Conservation (phyloP, 2,329 filamentous ascomycete species). For the Ophiostoma angusticollis region DNA sequence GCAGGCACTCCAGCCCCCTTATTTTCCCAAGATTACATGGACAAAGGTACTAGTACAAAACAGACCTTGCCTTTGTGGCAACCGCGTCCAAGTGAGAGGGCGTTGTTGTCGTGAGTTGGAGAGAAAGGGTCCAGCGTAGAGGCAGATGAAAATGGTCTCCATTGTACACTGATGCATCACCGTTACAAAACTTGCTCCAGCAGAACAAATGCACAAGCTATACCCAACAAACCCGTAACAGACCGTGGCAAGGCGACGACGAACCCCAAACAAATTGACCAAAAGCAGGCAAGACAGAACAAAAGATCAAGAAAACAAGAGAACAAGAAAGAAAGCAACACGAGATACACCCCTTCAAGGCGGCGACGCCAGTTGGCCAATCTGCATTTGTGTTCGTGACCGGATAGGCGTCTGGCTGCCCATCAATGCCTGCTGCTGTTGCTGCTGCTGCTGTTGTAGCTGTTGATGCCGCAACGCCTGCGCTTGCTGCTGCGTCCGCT, state of each 20-base stretch:
- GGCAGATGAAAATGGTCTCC: too few relatives aligned
- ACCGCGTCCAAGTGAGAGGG: too few relatives aligned
- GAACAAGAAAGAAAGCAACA: not conserved
- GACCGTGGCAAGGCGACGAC: too few relatives aligned
- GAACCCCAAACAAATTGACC: not conserved
- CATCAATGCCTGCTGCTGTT: conserved; percentile 14
- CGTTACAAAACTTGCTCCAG: too few relatives aligned
- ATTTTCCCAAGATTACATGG: too few relatives aligned
- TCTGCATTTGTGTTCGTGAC: conserved; percentile 5
- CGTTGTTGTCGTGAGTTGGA: too few relatives aligned
- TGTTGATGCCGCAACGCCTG: conserved; percentile 10
- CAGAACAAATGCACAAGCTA: too few relatives aligned
- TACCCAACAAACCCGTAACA: not conserved
- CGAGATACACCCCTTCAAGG: conserved; percentile 4
- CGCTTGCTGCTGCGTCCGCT: conserved; percentile 19
- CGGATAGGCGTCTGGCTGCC: conserved; percentile 10
- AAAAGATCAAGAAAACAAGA: not conserved
- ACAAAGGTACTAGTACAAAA: too few relatives aligned
- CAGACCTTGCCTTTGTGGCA: too few relatives aligned
- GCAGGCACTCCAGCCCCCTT: too few relatives aligned
- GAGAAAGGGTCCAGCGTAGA: too few relatives aligned
- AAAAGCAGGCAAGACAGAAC: not conserved
- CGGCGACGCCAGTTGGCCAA: conserved; percentile 11
- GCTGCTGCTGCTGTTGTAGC: conserved; percentile 19
- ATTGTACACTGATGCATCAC: too few relatives aligned